Evolutionary conservation across 495 filamentous ascomycete species (phyloP), one percentile per base, ranked within the genome.

Genomic region (Hypoxylon lienhwacheense): DNA sequence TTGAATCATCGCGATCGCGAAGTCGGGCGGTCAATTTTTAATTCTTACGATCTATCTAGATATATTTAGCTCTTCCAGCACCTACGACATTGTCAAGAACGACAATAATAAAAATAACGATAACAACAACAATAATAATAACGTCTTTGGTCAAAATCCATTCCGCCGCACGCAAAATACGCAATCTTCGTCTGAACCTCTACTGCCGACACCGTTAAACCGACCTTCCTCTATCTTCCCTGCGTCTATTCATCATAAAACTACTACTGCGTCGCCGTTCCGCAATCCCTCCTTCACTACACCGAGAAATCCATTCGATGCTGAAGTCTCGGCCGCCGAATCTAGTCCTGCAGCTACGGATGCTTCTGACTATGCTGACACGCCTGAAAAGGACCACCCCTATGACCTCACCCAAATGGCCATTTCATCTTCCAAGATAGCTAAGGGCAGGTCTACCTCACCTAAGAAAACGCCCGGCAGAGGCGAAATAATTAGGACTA

Each of bases 211-310:
- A 17, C 69, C 66, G n/a, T n/a, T n/a, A n/a, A n/a, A n/a, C 7
- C 53, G 37, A 6, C 63, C 65, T 39, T 22, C 65, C 5, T 70
- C 70, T 2, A 47, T 65, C 1, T 67, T 74, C 43, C 72, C 76
- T 63, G 64, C 60, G 11, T 70, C 70, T 5, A 53, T 66, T 33
- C 34, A 70, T 3, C 61, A 60, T 4, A 63, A 64, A 43, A 59
- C 57, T n/a, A 64, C 69, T 2, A 63, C 70, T 0, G 78, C 73
- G 0, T 68, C 76, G 2, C 66, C 73, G 11, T 90, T 88, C 57
- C 81, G 80, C 43, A 86, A 85, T 63, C 76, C 83, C 2, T 81
- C 84, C 7, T 95, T 93, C 63, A 89, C 79, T 20, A 95, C 87
- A 5, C 90, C 90, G 2, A 87, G 88, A 31, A 92, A 86, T 61